Evolutionary conservation across 345 rosid species (phyloP).

Genomic region (Aurinia saxatilis): DNA sequence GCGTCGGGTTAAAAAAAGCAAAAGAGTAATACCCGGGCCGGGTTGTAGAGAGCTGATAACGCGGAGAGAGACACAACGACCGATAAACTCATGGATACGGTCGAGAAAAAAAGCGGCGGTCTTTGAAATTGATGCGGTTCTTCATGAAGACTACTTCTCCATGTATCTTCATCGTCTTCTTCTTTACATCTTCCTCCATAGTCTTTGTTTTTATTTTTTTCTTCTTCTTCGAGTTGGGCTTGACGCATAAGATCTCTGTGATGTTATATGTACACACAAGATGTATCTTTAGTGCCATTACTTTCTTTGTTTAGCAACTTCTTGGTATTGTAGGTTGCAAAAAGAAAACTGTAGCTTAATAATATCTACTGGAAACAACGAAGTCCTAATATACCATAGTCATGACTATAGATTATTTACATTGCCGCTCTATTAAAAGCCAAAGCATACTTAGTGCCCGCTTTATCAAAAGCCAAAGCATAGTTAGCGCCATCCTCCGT

Average conservation of each 20-base stretch:
- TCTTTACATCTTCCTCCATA: constrained; percentile 18
- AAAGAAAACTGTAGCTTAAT: constrained; percentile 7
- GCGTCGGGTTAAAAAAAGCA: not conserved
- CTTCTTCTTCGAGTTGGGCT: constrained; percentile 18
- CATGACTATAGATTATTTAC: constrained; percentile 36
- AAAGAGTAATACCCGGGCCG: constrained; percentile 46
- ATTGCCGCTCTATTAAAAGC: constrained; percentile 75
- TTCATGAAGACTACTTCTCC: constrained; percentile 66
- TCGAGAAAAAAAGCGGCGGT: constrained; percentile 64
- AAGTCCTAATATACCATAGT: not conserved
- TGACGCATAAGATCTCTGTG: constrained; percentile 35
- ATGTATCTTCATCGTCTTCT: constrained; percentile 30
- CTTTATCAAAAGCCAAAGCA: constrained; percentile 71
- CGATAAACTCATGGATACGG: constrained; percentile 55
- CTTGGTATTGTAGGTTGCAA: too few species aligned
- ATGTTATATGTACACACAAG: too few species aligned
- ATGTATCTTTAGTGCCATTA: too few species aligned
- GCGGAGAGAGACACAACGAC: constrained; percentile 59
- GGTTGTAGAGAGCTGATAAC: constrained; percentile 47
- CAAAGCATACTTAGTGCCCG: too few species aligned
- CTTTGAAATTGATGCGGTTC: constrained; percentile 55
- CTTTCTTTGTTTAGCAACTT: too few species aligned
- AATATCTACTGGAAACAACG: not conserved
- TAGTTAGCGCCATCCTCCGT: constrained; percentile 75
- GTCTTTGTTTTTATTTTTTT: too few species aligned